Conservation (phyloP, 2,329 filamentous ascomycete species). For the Clonostachys rhizophaga region DNA sequence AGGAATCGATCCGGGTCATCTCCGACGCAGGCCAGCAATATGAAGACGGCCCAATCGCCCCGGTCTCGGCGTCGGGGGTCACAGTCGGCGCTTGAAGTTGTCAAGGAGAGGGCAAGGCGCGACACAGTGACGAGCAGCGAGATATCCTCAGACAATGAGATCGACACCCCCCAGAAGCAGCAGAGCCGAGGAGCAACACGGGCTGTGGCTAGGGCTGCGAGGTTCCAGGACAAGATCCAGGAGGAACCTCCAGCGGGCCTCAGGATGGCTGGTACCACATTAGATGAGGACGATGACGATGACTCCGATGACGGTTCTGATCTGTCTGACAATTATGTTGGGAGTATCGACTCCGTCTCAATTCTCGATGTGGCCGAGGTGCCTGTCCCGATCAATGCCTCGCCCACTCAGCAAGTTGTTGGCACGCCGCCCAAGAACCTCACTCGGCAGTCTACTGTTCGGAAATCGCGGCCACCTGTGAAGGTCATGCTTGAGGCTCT, state of each 20-base stretch:
- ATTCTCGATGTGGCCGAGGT: slow-evolving; percentile 63
- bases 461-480: slow-evolving; percentile 53
- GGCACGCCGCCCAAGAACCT: slow-evolving; percentile 61
- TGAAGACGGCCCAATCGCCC: slow-evolving; percentile 51
- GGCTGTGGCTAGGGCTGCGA: slow-evolving; percentile 40
- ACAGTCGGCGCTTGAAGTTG: slow-evolving; percentile 64
- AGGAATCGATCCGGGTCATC: slow-evolving; percentile 84
- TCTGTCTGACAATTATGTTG: slow-evolving; percentile 60
- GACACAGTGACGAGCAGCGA: slow-evolving; percentile 81
- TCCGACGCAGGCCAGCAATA: slow-evolving; percentile 65
- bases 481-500: slow-evolving; percentile 58
- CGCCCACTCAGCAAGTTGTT: slow-evolving; percentile 52
- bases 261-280: slow-evolving; percentile 39
- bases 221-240: slow-evolving; percentile 29
- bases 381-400: slow-evolving; percentile 46
- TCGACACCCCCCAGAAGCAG: slow-evolving; percentile 63
- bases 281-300: slow-evolving; percentile 53
- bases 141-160: slow-evolving; percentile 77
- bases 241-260: slow-evolving; percentile 33
- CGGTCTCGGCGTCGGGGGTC: slow-evolving; percentile 58
- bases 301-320: slow-evolving; percentile 59
- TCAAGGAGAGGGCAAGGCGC: slow-evolving; percentile 64
- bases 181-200: slow-evolving; percentile 57
- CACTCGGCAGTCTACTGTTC: slow-evolving; percentile 57
- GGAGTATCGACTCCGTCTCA: slow-evolving; percentile 66